Base-by-base conservation (phyloP, 1,139 yeast genomes). In the Candida pseudoviswanathii region DNA sequence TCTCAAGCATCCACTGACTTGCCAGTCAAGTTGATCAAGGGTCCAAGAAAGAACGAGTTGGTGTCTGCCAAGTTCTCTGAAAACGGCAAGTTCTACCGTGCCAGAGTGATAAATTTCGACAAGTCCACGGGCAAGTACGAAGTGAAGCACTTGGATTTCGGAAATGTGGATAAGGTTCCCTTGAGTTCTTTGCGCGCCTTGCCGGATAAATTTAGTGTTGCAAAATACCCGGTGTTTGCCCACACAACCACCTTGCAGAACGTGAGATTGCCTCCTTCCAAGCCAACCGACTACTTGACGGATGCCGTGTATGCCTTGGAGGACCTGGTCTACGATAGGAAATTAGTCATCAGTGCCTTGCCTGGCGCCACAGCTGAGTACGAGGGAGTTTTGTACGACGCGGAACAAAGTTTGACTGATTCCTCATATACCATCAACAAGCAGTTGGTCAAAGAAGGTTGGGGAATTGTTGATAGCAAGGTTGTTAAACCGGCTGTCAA, bases 121-220 rank as follows among this genome's bases (percentile, higher is more conserved):
- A 77, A 77, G 55, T 58, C 76, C 6, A 61, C 77, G 30, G 68
- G 68, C 50, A 70, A 70, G 52, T 82, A 69, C 57, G 77, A 78
- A 45, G 84, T 86, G 24, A 77, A 78, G 58, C 85, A 84, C 55
- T 65, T 86, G 51, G 95, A 87, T 63, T 82, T 81, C 55, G 94
- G 94, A 44, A 81, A 81, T 48, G 61, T 73, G 42, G 86, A 82
- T 57, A 64, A 65, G 44, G 82, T 84, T 26, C 59, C 80, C 11
- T 61, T 74, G 45, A 55, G 73, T 5, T 66, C 80, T 16, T 68
- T 88, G 54, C 71, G 86, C 55, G 70, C 73, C 1, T 74, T 87
- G 51, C 89, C 92, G 10, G 53, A 75, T 27, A 78, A 78, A 57
- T 85, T 80, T 60, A 67, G 72, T 5, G 51, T 67, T 30, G 56